phyloP scores from a whole-genome alignment of 139 green algal genomes.

The Eudorina sp. region DNA sequence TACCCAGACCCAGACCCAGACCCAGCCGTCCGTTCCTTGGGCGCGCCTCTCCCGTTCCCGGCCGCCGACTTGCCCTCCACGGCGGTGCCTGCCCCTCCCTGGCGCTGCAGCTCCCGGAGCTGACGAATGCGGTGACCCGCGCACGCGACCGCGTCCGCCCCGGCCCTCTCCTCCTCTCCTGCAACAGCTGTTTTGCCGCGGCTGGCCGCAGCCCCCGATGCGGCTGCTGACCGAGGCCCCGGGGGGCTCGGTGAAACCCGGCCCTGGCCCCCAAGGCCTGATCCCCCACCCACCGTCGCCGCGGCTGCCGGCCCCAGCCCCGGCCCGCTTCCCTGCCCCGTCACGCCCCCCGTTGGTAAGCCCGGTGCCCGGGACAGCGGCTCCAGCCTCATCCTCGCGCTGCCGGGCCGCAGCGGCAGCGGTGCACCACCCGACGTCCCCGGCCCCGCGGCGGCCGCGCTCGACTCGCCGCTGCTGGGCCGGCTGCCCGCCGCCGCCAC shows the following conservation, averaged over 20 bases:
- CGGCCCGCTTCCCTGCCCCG: not conserved
- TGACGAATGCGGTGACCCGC: slow-evolving; percentile 37
- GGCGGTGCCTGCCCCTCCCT: too few species aligned
- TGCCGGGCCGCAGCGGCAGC: not conserved
- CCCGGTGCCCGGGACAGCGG: not conserved
- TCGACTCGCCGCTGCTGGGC: too few species aligned
- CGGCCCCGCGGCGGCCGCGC: too few species aligned
- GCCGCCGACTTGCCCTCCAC: too few species aligned
- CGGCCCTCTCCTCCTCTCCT: not conserved
- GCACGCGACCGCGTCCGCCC: not conserved
- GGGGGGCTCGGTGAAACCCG: not conserved
- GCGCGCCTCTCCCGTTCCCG: too few species aligned
- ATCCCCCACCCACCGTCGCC: not conserved
- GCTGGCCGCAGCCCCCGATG: not conserved
- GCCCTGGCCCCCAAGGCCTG: too few species aligned
- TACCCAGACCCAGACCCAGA: too few species aligned
- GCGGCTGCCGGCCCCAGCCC: not conserved
- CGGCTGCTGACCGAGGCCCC: not conserved
- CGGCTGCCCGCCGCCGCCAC: not conserved
- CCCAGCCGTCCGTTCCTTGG: too few species aligned
- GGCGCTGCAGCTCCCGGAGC: slow-evolving; percentile 26
- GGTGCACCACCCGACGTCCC: not conserved
- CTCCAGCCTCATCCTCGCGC: not conserved
- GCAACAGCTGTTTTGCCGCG: too few species aligned
- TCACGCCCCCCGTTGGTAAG: not conserved